A percentile compares a stretch with the other conserved stretches of the same genome.
phyloP scores from a whole-genome alignment of 2,329 filamentous ascomycete species.

The Chaetomiaceae sp. region DNA sequence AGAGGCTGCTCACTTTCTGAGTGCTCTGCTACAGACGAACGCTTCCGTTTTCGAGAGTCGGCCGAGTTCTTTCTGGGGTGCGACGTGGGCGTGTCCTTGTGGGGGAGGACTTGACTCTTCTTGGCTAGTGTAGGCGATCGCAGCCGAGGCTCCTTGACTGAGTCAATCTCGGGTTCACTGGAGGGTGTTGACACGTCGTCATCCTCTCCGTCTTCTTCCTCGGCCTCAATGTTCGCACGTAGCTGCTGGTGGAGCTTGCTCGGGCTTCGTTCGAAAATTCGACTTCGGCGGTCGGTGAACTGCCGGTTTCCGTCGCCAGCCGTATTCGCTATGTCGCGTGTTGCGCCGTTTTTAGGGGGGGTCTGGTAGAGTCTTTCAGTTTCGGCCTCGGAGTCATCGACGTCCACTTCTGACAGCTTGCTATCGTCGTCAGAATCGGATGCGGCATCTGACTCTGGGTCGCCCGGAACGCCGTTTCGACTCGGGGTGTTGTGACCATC shows the following conservation, averaged over 20 bases:
- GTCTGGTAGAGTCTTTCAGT: conserved; percentile 90
- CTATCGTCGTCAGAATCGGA: conserved; percentile 35
- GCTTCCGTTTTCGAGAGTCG: conserved; percentile 48
- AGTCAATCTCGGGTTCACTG: conserved; percentile 33
- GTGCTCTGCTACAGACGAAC: conserved; percentile 42
- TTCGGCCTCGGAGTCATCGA: conserved; percentile 77
- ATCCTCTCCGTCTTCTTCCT: conserved; percentile 34
- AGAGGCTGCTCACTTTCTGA: conserved; percentile 46
- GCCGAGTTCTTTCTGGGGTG: conserved; percentile 30
- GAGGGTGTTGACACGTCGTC: conserved; percentile 38
- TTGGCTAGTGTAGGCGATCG: conserved; percentile 23
- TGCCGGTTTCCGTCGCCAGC: conserved; percentile 56
- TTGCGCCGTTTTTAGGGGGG: conserved; percentile 55
- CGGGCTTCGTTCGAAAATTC: conserved; percentile 61
- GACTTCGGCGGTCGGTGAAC: conserved; percentile 46
- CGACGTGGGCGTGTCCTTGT: conserved; percentile 32
- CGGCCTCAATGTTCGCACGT: conserved; percentile 32
- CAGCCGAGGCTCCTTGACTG: conserved; percentile 28
- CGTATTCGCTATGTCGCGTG: conserved; percentile 35
- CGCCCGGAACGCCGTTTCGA: conserved; percentile 22
- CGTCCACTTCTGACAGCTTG: conserved; percentile 52
- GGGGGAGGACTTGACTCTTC: conserved; percentile 26
- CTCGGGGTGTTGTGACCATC: conserved; percentile 17
- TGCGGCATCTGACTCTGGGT: conserved; percentile 25
- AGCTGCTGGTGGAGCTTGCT: conserved; percentile 66